phyloP scores from a whole-genome alignment of 2,329 filamentous ascomycete genomes.

The Aspergillus clavatus region DNA sequence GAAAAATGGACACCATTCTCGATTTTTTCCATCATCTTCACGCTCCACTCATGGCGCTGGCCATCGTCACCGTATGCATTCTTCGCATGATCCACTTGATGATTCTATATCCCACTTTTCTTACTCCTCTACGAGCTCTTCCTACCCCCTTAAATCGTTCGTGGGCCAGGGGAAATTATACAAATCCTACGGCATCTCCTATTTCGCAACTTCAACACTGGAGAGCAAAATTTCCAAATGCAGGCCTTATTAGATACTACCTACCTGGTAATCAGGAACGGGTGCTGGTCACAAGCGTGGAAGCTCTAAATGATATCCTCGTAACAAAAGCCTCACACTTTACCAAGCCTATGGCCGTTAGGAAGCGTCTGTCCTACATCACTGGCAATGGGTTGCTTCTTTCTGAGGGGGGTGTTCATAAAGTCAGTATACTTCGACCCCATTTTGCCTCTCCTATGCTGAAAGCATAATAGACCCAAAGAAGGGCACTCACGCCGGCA shows the following conservation, averaged over 20 bases:
- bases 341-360: neutral
- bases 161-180: neutral
- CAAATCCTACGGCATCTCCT: neutral
- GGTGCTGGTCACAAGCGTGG: neutral
- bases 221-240: neutral
- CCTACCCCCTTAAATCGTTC: neutral
- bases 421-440: conserved; percentile 54
- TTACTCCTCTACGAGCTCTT: neutral
- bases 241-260: neutral
- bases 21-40: neutral
- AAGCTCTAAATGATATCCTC: neutral
- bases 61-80: neutral
- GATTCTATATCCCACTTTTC: neutral
- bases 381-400: conserved; percentile 50
- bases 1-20: neutral
- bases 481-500: conserved; percentile 68
- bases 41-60: neutral
- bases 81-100: neutral
- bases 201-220: neutral
- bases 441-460: too few species aligned
- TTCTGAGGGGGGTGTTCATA: conserved; percentile 67
- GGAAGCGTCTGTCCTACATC: neutral
- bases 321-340: neutral
- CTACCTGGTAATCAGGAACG: neutral
- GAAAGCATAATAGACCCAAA: conserved; percentile 44